These are phyloP conservation scores for Manihot esculenta DNA, from an alignment of 441 rosid genomes.

Conservation along the genomic window DNA sequence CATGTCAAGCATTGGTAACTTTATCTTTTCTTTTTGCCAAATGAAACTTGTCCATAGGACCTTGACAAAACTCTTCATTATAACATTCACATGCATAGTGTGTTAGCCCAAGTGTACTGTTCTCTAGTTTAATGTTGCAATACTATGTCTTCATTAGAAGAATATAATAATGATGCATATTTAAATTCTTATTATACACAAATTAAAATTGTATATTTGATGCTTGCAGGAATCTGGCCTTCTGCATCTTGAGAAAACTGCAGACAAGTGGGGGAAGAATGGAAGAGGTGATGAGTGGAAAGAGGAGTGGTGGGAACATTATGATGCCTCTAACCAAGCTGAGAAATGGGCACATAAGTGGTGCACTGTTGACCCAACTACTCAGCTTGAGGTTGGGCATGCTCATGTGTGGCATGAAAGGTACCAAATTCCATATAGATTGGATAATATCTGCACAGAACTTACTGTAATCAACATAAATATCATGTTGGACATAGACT, in stretches of 20 bases:
- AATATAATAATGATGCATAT: not conserved
- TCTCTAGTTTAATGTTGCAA: not conserved
- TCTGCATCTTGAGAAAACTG: conserved; percentile 79
- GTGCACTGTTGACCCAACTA: conserved; percentile 89
- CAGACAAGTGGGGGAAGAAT: conserved; percentile 96
- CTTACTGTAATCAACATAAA: conserved; percentile 9
- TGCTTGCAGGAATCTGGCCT: conserved; percentile 59
- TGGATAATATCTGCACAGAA: not conserved
- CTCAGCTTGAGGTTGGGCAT: conserved; percentile 78
- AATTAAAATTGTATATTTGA: not conserved
- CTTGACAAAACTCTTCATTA: not conserved
- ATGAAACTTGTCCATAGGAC: not conserved
- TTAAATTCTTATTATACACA: not conserved
- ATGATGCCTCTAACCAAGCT: conserved; percentile 75
- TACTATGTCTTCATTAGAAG: not conserved
- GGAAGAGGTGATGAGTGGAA: conserved; percentile 87
- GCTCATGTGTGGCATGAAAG: conserved; percentile 99
- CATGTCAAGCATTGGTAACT: not conserved
- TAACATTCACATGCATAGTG: not conserved
- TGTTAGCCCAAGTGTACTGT: not conserved
- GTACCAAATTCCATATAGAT: conserved; percentile 32
- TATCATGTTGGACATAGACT: not conserved
- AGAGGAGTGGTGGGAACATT: conserved; percentile 96
- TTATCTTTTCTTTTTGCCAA: not conserved
- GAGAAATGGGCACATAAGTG: conserved; percentile 98